These are phyloP conservation scores for Zalaria sp. DNA, from an alignment of 2,329 filamentous ascomycete genomes.

Conservation along the genomic window DNA sequence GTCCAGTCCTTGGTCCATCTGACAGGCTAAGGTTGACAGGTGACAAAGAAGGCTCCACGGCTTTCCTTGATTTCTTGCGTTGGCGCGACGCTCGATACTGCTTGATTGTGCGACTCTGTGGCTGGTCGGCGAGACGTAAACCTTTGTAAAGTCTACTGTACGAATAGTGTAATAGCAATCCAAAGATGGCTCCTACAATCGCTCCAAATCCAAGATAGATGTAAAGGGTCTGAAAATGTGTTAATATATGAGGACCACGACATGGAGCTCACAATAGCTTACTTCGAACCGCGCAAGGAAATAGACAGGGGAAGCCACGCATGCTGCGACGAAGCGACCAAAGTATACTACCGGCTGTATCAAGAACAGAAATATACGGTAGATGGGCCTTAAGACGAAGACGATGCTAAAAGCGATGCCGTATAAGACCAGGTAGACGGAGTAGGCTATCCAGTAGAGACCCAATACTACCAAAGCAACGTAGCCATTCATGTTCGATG, in stretches of 20 bases:
- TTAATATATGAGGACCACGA: conserved; percentile 4
- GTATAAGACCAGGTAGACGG: conserved; percentile 24
- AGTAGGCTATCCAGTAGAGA: conserved; percentile 24
- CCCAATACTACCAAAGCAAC: conserved; percentile 15
- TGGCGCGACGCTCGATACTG: conserved; percentile 18
- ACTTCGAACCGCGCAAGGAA: conserved; percentile 44
- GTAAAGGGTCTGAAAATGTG: conserved; percentile 27
- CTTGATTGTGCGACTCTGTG: conserved; percentile 10
- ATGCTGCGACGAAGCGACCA: conserved; percentile 23
- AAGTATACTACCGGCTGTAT: conserved; percentile 38
- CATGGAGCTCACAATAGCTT: conserved; percentile 3
- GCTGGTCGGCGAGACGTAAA: conserved; percentile 8
- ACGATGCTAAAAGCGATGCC: conserved; percentile 23
- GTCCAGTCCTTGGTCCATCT: conserved; percentile 19
- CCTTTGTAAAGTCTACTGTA: conserved; percentile 34
- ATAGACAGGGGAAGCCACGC: conserved; percentile 34
- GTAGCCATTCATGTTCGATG: conserved; percentile 15
- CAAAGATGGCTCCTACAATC: conserved; percentile 51
- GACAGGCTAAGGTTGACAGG: conserved; percentile 12
- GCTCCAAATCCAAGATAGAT: conserved; percentile 52
- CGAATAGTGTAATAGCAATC: conserved; percentile 43
- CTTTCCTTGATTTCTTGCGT: conserved; percentile 7
- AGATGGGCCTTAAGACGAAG: conserved; percentile 31
- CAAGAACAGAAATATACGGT: conserved; percentile 30
- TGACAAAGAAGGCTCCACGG: conserved; percentile 8